Percentiles rank a stretch among this genome's conserved stretches.
Conservation (phyloP, 371 early-diverging fungal genomes). For the Mortierella sp. region DNA sequence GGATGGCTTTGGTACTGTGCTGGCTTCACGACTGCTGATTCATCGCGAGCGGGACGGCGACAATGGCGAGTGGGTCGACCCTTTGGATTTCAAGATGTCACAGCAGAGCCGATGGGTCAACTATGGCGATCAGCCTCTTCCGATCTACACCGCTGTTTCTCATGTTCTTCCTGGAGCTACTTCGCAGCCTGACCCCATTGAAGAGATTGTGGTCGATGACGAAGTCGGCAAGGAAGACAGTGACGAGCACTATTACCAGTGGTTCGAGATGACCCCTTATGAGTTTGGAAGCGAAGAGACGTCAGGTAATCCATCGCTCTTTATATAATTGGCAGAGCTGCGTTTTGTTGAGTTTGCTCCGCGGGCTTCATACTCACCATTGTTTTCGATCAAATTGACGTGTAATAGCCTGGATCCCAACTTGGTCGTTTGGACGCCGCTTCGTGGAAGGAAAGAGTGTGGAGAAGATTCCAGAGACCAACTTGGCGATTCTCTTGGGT, state of each 20-base stretch:
- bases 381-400: background rate
- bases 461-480: slow-evolving; percentile 73
- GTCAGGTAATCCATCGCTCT: slow-evolving; percentile 61
- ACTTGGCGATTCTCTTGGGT: slow-evolving; percentile 74
- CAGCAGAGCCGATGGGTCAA: slow-evolving; percentile 68
- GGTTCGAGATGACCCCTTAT: slow-evolving; percentile 87
- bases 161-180: slow-evolving; percentile 63
- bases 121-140: slow-evolving; percentile 78
- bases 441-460: slow-evolving; percentile 72
- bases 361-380: background rate
- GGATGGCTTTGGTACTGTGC: slow-evolving; percentile 77
- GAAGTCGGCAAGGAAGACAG: slow-evolving; percentile 35
- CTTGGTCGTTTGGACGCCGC: slow-evolving; percentile 81
- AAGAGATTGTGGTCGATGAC: slow-evolving; percentile 42
- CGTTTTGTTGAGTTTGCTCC: slow-evolving; percentile 16
- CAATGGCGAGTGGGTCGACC: slow-evolving; percentile 48
- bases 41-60: slow-evolving; percentile 47
- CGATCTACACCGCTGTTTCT: slow-evolving; percentile 82
- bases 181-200: slow-evolving; percentile 15
- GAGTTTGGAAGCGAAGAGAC: slow-evolving; percentile 85
- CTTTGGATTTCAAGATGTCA: slow-evolving; percentile 60
- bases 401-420: slow-evolving; percentile 75
- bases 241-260: slow-evolving; percentile 68
- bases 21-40: slow-evolving; percentile 72
- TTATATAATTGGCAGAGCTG: background rate